Evolutionary conservation across 148 eudicot species (phyloP).

Genomic region (Fallopia convolvulus): DNA sequence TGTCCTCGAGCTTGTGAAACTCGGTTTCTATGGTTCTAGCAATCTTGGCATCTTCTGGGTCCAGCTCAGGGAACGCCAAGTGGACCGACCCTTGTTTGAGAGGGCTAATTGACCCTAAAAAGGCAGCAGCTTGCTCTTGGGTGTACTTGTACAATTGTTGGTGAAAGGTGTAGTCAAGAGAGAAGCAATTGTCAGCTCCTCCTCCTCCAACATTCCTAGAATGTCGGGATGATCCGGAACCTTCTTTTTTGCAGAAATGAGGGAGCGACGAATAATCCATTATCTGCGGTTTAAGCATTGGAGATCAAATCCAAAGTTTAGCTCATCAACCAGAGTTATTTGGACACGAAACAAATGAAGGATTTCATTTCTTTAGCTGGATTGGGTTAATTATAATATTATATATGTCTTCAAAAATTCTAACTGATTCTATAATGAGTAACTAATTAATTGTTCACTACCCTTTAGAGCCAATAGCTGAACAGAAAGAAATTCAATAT

Average conservation of each 20-base stretch:
- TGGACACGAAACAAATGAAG: neutral
- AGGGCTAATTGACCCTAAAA: conserved; percentile 22
- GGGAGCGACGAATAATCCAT: conserved; percentile 94
- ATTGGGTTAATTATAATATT: neutral
- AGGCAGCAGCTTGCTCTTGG: conserved; percentile 53
- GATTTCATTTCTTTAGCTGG: neutral
- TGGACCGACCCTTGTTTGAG: conserved; percentile 74
- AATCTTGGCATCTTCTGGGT: conserved; percentile 62
- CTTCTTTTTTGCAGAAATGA: conserved; percentile 85
- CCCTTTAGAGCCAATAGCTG: too few species aligned
- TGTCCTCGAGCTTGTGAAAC: conserved; percentile 54
- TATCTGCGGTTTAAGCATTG: conserved; percentile 39
- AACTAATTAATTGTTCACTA: too few species aligned
- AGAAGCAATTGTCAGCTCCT: conserved; percentile 48
- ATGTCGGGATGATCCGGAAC: conserved; percentile 65
- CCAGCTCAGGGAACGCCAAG: conserved; percentile 67
- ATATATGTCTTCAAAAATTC: neutral
- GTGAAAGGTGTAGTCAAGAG: conserved; percentile 45
- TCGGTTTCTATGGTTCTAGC: conserved; percentile 70
- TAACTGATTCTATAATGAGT: too few species aligned
- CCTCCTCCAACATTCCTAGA: conserved; percentile 43
- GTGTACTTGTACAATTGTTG: conserved; percentile 49
- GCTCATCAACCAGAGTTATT: neutral
- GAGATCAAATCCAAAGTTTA: neutral
- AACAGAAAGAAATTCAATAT: too few species aligned